These are phyloP conservation scores for Yamadazyma jaroonii DNA, from an alignment of 1,139 yeast genomes.

Conservation along the genomic window DNA sequence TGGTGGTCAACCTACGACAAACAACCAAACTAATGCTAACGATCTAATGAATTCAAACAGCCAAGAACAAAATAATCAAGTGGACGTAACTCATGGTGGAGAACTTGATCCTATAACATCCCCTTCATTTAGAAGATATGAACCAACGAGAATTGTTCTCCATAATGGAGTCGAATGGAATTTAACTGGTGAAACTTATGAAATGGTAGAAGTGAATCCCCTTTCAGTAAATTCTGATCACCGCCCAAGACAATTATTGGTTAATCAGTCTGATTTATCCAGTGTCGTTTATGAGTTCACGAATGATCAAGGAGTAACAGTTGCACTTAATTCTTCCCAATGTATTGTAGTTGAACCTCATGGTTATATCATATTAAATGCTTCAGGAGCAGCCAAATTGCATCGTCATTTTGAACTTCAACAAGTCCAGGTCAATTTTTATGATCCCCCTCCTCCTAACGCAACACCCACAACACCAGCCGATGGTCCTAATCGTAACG, in stretches of 20 bases:
- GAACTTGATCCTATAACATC: background rate
- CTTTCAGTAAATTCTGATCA: constrained; percentile 5
- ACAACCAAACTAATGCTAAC: background rate
- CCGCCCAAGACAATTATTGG: constrained; percentile 16
- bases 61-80: background rate
- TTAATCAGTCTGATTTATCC: constrained; percentile 24
- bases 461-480: background rate
- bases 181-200: constrained; percentile 26
- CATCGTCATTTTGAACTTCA: constrained; percentile 19
- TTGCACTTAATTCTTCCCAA: constrained; percentile 35
- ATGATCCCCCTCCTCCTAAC: constrained; percentile 4
- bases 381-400: constrained; percentile 32
- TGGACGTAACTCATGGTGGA: background rate
- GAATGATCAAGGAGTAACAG: constrained; percentile 13
- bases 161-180: constrained; percentile 25
- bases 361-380: constrained; percentile 41
- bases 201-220: constrained; percentile 16
- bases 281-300: constrained; percentile 21
- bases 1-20: background rate
- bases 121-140: constrained; percentile 8
- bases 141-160: constrained; percentile 23
- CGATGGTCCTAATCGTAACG: too few species aligned
- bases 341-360: constrained; percentile 39
- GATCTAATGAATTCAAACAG: background rate
- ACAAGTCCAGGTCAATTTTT: constrained; percentile 19